Base-by-base conservation (phyloP, 2,329 filamentous ascomycete species). In the Fusarium incarnatum region DNA sequence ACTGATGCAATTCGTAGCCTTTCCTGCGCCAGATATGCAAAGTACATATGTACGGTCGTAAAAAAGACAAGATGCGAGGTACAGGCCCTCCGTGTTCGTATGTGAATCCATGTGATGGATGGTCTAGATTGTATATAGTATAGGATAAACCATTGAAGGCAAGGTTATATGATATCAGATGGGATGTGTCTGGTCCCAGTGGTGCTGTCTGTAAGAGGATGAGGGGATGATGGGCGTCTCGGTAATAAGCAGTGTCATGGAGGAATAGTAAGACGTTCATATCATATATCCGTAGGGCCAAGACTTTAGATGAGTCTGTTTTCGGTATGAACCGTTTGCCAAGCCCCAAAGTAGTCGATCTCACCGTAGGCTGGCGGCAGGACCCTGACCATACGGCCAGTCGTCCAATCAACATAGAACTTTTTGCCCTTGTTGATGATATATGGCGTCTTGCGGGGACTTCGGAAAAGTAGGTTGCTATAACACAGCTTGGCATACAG, bases 401-500 rank as follows among this genome's bases (percentile, higher is more conserved):
- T 88, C 16, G 78, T 78, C 87, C 87, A 89, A 79, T 89, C 87
- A 45, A 89, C 85, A 63, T 83, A 83, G 86, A 86, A 89, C 73
- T 86, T 82, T 75, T 86, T 87, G 44, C 86, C 87, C 67, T 85
- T 83, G 76, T 81, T 81, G 72, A 89, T 83, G 60, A 89, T 83
- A 69, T 86, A 86, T 72, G 87, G 86, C 64, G 83, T 86, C 75
- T 89, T 88, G 55, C 87, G 81, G 25, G 87, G 87, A 62, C 84
- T 86, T 60, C 85, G 82, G 75, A 86, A 87, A 25, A 88, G 80
- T 12, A 89, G 79, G 52, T 87, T 85, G n/a, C 85, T 84, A 76
- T 88, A 88, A 77, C 87, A 89, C 12, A 88, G 81, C 76, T 86
- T 87, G 54, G 87, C 87, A 64, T 89, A 89, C 28, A 88, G 79